Base-by-base conservation (phyloP, 2,329 filamentous ascomycete genomes). In the Fusarium marasasianum region DNA sequence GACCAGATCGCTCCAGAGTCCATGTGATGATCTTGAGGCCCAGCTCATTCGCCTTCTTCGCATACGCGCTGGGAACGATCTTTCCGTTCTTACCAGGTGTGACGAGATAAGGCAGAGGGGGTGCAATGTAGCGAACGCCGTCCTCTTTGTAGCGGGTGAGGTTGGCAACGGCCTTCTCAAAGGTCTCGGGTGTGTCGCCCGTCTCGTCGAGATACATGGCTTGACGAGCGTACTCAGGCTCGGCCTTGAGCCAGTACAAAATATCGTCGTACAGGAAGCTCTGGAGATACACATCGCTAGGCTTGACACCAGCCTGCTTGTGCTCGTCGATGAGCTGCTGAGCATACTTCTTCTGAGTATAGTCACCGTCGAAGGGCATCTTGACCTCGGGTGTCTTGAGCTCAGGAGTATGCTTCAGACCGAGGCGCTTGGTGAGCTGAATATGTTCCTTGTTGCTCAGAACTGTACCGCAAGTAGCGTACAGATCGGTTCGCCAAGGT, bases 11-110 rank as follows among this genome's bases (percentile, higher is more conserved):
- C 82, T 94, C 92, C 51, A 93, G 86, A 13, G 87, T 90, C 92
- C 92, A 94, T 2, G 91, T 87, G 47, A 93, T 87, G 68, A 94
- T 89, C 55, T 91, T 86, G 48, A 94, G 82, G 1, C 90, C 90
- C 12, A 90, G 86, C 73, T 87, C 83, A 78, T 89, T 90, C 26
- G 90, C 91, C 54, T 85, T 85, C 50, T 82, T 83, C 9, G 92
- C 91, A 74, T 94, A 94, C 44, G 82, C 83, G 50, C 89, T 91
- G 9, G 91, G 89, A 11, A 92, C 85, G 45, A 93, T 90, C 73
- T 86, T 85, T 69, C 86, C 85, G 9, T 86, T 82, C 31, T 84
- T 82, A 33, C 87, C 81, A 2, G 67, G 59, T 6, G 86, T 83
- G 17, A 93, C 86, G 26, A 93, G 86, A 69, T 91, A 91, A 60